Base-by-base conservation (phyloP, 1,284 basidiomycete genomes). In the Malassezia yamatoensis region DNA sequence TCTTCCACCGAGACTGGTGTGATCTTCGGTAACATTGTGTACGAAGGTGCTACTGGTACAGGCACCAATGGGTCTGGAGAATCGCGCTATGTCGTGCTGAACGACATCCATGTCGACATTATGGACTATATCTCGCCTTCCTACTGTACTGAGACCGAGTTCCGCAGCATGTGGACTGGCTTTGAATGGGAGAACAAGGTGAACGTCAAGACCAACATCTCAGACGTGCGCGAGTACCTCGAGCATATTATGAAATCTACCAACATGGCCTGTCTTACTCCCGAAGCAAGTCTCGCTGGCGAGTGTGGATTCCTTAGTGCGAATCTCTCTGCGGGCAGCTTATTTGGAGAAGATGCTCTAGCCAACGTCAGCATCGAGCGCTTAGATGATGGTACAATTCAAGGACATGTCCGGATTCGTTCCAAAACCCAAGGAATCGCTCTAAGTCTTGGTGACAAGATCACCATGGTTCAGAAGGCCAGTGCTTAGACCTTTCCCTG, bases 91-190 rank as follows among this genome's bases (percentile, higher is more conserved):
- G 77, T 78, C 24, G 91, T 98, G 47, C 77, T 96, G 69, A 96
- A 90, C 76, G 93, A 96, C 77, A 91, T 96, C 58, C 90, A 96
- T 77, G 89, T 96, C 63, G 94, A 98, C 76, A 96, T 98, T 65
- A 93, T 98, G 87, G 93, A 96, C 76, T 98, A 96, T 77, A 98
- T 98, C 79, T 90, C 94, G 76, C 91, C 93, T 0, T 89, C 90
- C 4, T 88, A 88, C 72, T 94, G 90, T 77, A 94, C 86, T 57
- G 93, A 99, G 76, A 84, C 87, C 33, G 88, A 93, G 82, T 88
- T 88, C 70, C 58, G 81, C 34, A 64, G 60, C 49, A 91, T 91
- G 88, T 93, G 90, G 90, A 94, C 89, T 47, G 90, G 93, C 77
- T 94, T 94, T 66, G 90, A 94, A 76, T 96, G 90, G 90, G 90